phyloP scores from a whole-genome alignment of 2,329 filamentous ascomycete species.

The Boeremia lycopersici region DNA sequence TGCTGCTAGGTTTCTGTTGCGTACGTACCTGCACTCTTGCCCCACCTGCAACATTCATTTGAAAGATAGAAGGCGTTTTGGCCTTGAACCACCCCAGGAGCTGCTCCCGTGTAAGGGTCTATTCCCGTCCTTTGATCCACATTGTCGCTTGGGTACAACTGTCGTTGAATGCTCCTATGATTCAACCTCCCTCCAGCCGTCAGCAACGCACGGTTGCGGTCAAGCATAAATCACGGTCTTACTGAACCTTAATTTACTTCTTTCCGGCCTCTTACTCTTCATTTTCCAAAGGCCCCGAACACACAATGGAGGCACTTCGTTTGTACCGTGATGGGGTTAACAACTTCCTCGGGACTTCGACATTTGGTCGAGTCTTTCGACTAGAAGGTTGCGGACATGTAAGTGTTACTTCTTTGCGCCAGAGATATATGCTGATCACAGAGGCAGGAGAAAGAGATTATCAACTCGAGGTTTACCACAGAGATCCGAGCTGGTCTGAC shows the following conservation, averaged over 20 bases:
- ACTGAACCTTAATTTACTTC: not conserved
- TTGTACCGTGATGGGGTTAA: slow-evolving; percentile 31
- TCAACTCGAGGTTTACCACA: slow-evolving; percentile 79
- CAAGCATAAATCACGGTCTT: slow-evolving; percentile 4
- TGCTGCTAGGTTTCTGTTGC: slow-evolving; percentile 4
- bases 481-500: slow-evolving; percentile 83
- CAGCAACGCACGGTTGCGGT: slow-evolving; percentile 3
- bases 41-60: slow-evolving; percentile 13
- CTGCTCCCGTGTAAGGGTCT: not conserved
- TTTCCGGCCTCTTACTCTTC: not conserved
- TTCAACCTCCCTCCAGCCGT: not conserved
- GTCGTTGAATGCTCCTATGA: not conserved
- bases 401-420: slow-evolving; percentile 48
- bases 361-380: slow-evolving; percentile 63
- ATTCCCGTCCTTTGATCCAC: not conserved
- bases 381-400: slow-evolving; percentile 85
- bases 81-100: not conserved
- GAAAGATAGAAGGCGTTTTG: slow-evolving; percentile 6
- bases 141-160: not conserved
- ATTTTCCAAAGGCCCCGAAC: not conserved
- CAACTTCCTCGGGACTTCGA: slow-evolving; percentile 36
- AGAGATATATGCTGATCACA: slow-evolving; percentile 16
- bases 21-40: slow-evolving; percentile 22
- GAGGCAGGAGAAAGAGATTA: slow-evolving; percentile 68
- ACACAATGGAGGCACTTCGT: slow-evolving; percentile 33